These are phyloP conservation scores for Ceratobasidium sp. DNA, from an alignment of 1,284 basidiomycete species.

Conservation along the genomic window DNA sequence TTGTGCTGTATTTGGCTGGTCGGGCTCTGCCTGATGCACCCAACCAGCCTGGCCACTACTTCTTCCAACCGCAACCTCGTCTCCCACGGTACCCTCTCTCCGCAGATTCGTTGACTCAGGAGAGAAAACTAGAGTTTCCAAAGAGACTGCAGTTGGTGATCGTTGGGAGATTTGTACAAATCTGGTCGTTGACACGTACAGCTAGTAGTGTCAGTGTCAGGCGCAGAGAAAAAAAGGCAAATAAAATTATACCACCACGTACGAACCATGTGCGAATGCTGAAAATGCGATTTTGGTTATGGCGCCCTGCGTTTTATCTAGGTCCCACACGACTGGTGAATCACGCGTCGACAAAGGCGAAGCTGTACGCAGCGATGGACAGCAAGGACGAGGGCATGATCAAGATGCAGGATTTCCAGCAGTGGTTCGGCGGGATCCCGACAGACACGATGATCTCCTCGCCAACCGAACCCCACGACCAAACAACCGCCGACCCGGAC, in stretches of 20 bases:
- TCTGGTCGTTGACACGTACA: constrained; percentile 37
- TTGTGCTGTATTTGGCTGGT: constrained; percentile 40
- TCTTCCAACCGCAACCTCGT: constrained; percentile 21
- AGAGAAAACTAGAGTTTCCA: not conserved
- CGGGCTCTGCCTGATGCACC: constrained; percentile 29
- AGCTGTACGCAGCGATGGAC: constrained; percentile 12
- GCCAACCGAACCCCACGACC: constrained; percentile 33
- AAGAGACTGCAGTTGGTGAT: constrained; percentile 23
- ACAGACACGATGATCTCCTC: constrained; percentile 22
- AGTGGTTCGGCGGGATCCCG: constrained; percentile 23
- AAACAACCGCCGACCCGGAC: constrained; percentile 18
- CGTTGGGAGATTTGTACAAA: constrained; percentile 3
- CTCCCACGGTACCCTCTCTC: constrained; percentile 30
- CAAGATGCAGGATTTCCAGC: constrained; percentile 31
- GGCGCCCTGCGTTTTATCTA: not conserved
- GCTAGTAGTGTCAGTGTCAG: constrained; percentile 29
- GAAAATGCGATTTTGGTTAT: constrained; percentile 17
- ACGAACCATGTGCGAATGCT: constrained; percentile 25
- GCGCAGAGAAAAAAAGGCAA: constrained; percentile 40
- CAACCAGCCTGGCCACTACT: constrained; percentile 40
- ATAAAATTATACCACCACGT: constrained; percentile 26
- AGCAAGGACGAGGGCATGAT: constrained; percentile 29
- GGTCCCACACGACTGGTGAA: not conserved
- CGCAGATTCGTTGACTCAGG: not conserved
- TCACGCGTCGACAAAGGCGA: constrained; percentile 14